Evolutionary conservation across 2,329 filamentous ascomycete species (phyloP).

Genomic region (Claviceps monticola): DNA sequence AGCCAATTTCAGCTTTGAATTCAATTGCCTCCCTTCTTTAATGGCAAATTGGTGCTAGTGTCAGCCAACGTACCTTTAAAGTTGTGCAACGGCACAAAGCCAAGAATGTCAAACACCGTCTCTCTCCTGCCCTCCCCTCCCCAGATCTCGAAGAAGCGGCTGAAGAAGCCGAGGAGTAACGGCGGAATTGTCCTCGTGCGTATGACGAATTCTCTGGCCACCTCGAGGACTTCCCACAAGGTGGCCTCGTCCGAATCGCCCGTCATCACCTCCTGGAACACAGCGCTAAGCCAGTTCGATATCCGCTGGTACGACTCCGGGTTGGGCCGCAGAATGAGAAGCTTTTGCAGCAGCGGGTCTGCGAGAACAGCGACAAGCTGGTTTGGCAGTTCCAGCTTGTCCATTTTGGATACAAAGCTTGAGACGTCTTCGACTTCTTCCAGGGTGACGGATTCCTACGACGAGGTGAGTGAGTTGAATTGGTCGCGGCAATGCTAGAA

Average conservation of each 20-base stretch:
- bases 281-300: constrained; percentile 44
- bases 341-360: constrained; percentile 66
- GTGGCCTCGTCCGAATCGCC: constrained; percentile 35
- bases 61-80: constrained; percentile 37
- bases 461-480: background rate
- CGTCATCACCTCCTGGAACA: constrained; percentile 39
- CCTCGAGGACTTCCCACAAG: constrained; percentile 39
- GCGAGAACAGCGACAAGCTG: constrained; percentile 66
- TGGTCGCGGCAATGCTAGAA: background rate
- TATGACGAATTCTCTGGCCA: constrained; percentile 40
- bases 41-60: background rate
- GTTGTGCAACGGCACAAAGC: constrained; percentile 37
- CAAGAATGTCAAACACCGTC: constrained; percentile 43
- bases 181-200: constrained; percentile 40
- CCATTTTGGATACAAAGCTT: constrained; percentile 57
- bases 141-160: constrained; percentile 44
- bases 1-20: too few species aligned
- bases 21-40: background rate
- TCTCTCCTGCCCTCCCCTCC: constrained; percentile 42
- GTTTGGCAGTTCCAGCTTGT: constrained; percentile 68
- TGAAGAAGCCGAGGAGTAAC: constrained; percentile 35
- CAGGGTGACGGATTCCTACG: constrained; percentile 47
- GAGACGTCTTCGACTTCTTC: constrained; percentile 65
- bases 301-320: constrained; percentile 36
- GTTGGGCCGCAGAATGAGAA: constrained; percentile 51